Evolutionary conservation across 148 eudicot species (phyloP).

Genomic region (Fagopyrum homotropicum): DNA sequence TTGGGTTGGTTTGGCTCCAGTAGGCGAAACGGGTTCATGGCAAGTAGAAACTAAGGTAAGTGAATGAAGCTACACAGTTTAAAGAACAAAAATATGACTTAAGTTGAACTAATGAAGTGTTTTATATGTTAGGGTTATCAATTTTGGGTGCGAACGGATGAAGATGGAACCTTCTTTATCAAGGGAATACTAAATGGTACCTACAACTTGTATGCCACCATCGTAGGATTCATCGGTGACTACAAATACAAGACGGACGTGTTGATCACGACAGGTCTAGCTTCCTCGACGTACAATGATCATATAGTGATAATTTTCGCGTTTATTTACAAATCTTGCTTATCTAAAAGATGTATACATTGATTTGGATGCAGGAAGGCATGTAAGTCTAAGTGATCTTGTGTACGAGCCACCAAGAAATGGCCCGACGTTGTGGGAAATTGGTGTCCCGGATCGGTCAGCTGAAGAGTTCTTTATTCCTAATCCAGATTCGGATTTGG

Average conservation of each 20-base stretch:
- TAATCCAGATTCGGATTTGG: conserved; percentile 44
- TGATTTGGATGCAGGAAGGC: conserved; percentile 24
- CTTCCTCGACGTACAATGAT: background rate
- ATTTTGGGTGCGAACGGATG: conserved; percentile 49
- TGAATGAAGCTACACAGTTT: background rate
- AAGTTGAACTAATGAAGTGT: background rate
- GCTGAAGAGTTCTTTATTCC: conserved; percentile 72
- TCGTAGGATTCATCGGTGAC: conserved; percentile 54
- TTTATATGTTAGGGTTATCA: conserved; percentile 56
- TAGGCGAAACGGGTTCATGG: conserved; percentile 77
- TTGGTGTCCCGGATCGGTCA: conserved; percentile 66
- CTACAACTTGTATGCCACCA: conserved; percentile 45
- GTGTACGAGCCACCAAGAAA: conserved; percentile 53
- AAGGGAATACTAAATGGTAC: conserved; percentile 29
- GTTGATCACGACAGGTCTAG: conserved; percentile 37
- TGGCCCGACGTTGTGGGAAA: conserved; percentile 84
- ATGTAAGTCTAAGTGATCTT: conserved; percentile 28
- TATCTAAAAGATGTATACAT: background rate
- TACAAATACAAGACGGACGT: conserved; percentile 27
- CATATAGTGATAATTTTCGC: background rate
- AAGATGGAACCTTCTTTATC: conserved; percentile 34
- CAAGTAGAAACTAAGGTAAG: conserved; percentile 65
- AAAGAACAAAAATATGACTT: too few relatives aligned
- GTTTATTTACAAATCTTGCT: background rate
- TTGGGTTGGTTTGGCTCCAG: conserved; percentile 69